Evolutionary conservation across 148 eudicot genomes (phyloP), one percentile per base, ranked within the genome.

Genomic region (Pouteria glomerata): DNA sequence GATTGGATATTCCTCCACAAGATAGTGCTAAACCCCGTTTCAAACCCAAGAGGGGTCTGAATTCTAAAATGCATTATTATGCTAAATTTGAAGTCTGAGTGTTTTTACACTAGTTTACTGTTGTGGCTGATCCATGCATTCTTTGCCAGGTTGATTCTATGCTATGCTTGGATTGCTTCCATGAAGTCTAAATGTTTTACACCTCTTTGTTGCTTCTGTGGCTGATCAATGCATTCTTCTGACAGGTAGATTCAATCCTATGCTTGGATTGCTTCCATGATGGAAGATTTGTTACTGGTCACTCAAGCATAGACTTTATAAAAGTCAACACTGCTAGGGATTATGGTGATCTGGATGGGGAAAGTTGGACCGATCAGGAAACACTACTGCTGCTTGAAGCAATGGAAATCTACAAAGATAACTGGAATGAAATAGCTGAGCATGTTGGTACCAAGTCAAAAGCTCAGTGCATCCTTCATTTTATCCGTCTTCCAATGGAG

Each of bases 351-450:
- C 69, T 78, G 56, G 98, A 91, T 78, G 91, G 93, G 63, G 97
- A 89, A 50, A 89, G 76, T 84, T 93, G 98, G 98, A 87, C 80
- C 45, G 89, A 90, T 76, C 95, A 93, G 82, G 98, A 93, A 82
- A 93, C 98, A 26, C 80, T 93, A 3, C 64, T 90, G 66, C 87
- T 93, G 41, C 98, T 93, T 27, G 96, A 94, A 80, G 97, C 96
- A 10, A 76, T 94, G 80, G 97, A 89, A 79, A 75, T 83, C 23
- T 85, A 83, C 63, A 81, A 77, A 61, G 96, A 91, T 59, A 89
- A 85, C 80, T 94, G 98, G 98, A 91, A 82, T 76, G 94, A 91
- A 66, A 89, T 94, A 81, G 98, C 98, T 3, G 97, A 89, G 68
- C 89, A 94, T 78, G 97, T 94, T 55, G 89, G 96, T 33, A 76